These are phyloP conservation scores for Debaryomyces maramus DNA, from an alignment of 805 yeast genomes.

Conservation along the genomic window DNA sequence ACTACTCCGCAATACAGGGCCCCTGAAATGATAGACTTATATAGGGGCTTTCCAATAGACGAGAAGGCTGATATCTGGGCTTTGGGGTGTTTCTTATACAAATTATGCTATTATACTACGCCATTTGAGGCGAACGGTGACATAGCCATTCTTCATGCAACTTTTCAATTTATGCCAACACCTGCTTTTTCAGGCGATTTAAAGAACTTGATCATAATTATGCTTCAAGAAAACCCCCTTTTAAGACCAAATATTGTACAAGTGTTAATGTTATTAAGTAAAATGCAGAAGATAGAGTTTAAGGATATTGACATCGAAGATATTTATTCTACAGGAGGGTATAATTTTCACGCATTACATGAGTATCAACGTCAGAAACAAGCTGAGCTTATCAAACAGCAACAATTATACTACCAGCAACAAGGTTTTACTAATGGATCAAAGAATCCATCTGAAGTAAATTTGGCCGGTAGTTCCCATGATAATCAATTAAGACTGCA, in stretches of 20 bases:
- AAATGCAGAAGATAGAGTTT: constrained; percentile 42
- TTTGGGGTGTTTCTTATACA: constrained; percentile 85
- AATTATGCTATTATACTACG: constrained; percentile 87
- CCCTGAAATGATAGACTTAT: constrained; percentile 94
- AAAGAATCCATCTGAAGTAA: constrained; percentile 8
- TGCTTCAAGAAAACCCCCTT: constrained; percentile 81
- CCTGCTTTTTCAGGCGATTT: constrained; percentile 73
- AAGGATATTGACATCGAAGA: constrained; percentile 35
- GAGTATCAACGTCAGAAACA: constrained; percentile 46
- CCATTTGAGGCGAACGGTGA: constrained; percentile 92
- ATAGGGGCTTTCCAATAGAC: constrained; percentile 79
- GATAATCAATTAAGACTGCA: not conserved
- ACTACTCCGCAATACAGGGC: constrained; percentile 95
- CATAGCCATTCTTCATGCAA: constrained; percentile 81
- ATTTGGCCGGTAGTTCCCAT: constrained; percentile 2
- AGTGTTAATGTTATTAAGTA: constrained; percentile 64
- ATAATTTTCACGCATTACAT: constrained; percentile 56
- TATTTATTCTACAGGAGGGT: constrained; percentile 52
- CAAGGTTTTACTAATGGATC: constrained; percentile 17
- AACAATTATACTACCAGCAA: constrained; percentile 41
- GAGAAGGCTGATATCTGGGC: constrained; percentile 98
- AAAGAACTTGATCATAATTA: constrained; percentile 70
- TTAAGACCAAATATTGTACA: constrained; percentile 87
- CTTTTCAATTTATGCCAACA: constrained; percentile 68
- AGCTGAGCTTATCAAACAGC: constrained; percentile 34